Evolutionary conservation across 208 protist species (phyloP), one percentile per base, ranked within the genome.

Genomic region (Trichomonas vaginalis): DNA sequence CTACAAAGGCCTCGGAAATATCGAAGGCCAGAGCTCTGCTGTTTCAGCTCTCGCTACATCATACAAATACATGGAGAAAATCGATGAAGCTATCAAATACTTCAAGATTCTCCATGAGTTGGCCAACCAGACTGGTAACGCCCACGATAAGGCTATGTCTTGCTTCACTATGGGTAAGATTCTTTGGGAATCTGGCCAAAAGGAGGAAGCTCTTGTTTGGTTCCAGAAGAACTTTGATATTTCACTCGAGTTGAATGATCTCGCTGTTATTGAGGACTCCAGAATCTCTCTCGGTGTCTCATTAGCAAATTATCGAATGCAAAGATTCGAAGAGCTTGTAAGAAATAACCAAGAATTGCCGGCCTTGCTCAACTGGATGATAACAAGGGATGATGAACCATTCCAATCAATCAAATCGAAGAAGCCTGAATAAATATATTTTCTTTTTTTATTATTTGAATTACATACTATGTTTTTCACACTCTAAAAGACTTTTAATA

Each of bases 91-190:
- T 40, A 45, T 92, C 37, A 45, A 92, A 15, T 45, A 92, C 45
- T 92, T 92, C 45, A 92, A 92, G 35, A 92, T 92, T 51, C 46
- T 92, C 1, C 86, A 92, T 32, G 86, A 92, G 51, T 45, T 92
- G 0, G 86, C 86, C 6, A 92, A 92, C 45, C 86, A 92, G 45
- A 92, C 86, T 37, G 86, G 86, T 9, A 92, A 92, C 27, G 86
- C 86, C 1, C 40, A 92, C 2, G 86, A 92, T 51, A 92, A 92
- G 32, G 86, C 86, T 3, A 35, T 92, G 45, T 92, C 86, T 56
- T 92, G 86, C n/a, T 45, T 92, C 27, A 92, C 86, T 48, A 92
- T 92, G 86, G 86, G 86, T 51, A 92, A 92, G 45, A 92, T 92
- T 21, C n/a, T 92, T n/a, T 92, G 86, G 86, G 86, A 92, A 92